These are phyloP conservation scores for Penicillium daleae DNA, from an alignment of 495 filamentous ascomycete genomes.

Conservation along the genomic window DNA sequence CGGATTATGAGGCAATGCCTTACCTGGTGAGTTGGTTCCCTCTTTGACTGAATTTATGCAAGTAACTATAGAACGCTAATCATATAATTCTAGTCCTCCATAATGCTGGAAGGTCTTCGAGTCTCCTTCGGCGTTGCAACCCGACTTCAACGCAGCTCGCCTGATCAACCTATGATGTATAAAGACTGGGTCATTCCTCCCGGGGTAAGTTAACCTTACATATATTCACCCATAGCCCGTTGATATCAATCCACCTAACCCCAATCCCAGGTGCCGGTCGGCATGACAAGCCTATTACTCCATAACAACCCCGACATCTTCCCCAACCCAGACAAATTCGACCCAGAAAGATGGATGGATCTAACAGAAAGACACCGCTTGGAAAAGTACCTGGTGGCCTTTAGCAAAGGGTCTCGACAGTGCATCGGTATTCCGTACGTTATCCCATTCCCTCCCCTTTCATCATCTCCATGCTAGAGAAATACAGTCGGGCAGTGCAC, in stretches of 20 bases:
- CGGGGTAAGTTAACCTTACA: slow-evolving; percentile 36
- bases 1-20: slow-evolving; percentile 39
- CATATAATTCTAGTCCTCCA: slow-evolving; percentile 19
- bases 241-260: too few relatives aligned
- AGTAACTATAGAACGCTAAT: not conserved
- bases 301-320: slow-evolving; percentile 48
- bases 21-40: slow-evolving; percentile 30
- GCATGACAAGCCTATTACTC: slow-evolving; percentile 45
- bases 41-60: too few relatives aligned
- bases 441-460: not conserved
- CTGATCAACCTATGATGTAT: slow-evolving; percentile 40
- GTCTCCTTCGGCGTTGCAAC: slow-evolving; percentile 38
- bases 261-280: slow-evolving; percentile 37
- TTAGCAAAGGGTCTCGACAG: slow-evolving; percentile 50
- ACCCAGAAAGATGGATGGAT: slow-evolving; percentile 49
- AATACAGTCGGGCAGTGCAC: not conserved
- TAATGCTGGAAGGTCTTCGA: slow-evolving; percentile 42
- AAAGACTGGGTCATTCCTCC: slow-evolving; percentile 51
- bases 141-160: slow-evolving; percentile 39
- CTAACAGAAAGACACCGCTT: slow-evolving; percentile 35
- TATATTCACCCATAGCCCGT: too few relatives aligned
- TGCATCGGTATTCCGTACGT: slow-evolving; percentile 56
- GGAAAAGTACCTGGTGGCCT: slow-evolving; percentile 51
- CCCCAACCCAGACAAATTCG: slow-evolving; percentile 43
- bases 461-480: not conserved